phyloP scores from a whole-genome alignment of 2,329 filamentous ascomycete genomes.

The Alternaria alternata region DNA sequence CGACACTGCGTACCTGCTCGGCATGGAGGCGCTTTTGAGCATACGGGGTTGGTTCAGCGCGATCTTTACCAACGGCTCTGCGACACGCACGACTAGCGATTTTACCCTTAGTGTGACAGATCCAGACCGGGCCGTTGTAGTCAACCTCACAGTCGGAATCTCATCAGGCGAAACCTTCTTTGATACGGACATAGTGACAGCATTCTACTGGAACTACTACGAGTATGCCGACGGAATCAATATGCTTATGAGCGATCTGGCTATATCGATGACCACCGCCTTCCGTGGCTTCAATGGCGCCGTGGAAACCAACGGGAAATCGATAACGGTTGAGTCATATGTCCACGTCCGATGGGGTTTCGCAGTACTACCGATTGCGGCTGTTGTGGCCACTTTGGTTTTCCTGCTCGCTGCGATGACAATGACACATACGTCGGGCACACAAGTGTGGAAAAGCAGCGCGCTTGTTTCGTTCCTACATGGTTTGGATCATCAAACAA shows the following conservation, averaged over 20 bases:
- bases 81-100: constrained; percentile 22
- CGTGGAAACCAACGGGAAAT: constrained; percentile 15
- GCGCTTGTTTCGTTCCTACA: constrained; percentile 21
- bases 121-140: constrained; percentile 20
- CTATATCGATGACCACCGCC: constrained; percentile 25
- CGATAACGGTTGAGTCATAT: constrained; percentile 19
- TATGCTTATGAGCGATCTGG: constrained; percentile 25
- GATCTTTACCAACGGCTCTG: constrained; percentile 26
- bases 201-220: constrained; percentile 28
- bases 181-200: constrained; percentile 22
- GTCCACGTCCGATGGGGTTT: constrained; percentile 25
- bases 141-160: constrained; percentile 26
- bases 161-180: constrained; percentile 26
- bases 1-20: constrained; percentile 14
- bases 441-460: constrained; percentile 24
- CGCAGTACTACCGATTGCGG: constrained; percentile 17
- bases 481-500: constrained; percentile 18
- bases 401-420: constrained; percentile 20
- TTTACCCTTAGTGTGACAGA: constrained; percentile 26
- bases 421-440: constrained; percentile 19
- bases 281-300: constrained; percentile 23
- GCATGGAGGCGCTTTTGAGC: constrained; percentile 22
- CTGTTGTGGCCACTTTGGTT: constrained; percentile 15
- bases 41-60: constrained; percentile 23
- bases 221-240: constrained; percentile 20